phyloP scores from a whole-genome alignment of 2,329 filamentous ascomycete genomes.

The Nemania sp. region DNA sequence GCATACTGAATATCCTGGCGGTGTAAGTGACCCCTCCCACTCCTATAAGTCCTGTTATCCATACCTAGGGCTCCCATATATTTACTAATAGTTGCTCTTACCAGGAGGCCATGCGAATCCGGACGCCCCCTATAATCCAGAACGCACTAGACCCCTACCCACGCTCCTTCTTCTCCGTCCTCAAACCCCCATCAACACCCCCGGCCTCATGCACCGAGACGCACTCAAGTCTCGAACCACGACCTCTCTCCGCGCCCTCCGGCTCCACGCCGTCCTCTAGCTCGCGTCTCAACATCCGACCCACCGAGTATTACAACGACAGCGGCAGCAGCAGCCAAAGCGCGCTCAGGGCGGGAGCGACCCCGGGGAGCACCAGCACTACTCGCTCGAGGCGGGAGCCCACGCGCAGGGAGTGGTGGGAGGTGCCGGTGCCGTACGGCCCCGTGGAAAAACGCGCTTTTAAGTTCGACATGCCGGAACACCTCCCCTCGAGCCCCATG shows the following conservation, averaged over 20 bases:
- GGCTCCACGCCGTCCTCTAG: too few relatives aligned
- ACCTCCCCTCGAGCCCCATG: constrained; percentile 63
- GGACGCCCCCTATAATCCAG: constrained; percentile 60
- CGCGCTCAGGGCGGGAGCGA: neutral
- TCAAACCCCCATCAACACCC: constrained; percentile 48
- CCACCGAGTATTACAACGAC: neutral
- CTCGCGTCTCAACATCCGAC: neutral
- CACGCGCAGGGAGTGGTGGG: constrained; percentile 50
- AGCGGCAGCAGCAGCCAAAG: neutral
- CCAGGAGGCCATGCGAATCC: constrained; percentile 63
- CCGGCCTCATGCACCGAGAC: constrained; percentile 11
- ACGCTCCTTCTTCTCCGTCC: constrained; percentile 59
- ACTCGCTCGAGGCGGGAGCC: neutral
- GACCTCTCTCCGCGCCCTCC: neutral
- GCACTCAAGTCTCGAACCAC: constrained; percentile 4
- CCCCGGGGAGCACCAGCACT: neutral
- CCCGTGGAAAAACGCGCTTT: constrained; percentile 50
- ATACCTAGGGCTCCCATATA: too few relatives aligned
- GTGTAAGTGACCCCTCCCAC: constrained; percentile 48
- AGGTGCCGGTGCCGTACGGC: constrained; percentile 44
- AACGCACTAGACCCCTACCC: constrained; percentile 52
- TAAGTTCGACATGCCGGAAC: constrained; percentile 63
- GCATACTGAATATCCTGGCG: constrained; percentile 46
- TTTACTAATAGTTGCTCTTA: neutral
- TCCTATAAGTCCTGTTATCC: neutral